Percentiles rank a stretch among this genome's conserved stretches.
These are phyloP conservation scores for Conticribra weissflogii DNA, from an alignment of 108 stramenopile species.

Conservation along the genomic window DNA sequence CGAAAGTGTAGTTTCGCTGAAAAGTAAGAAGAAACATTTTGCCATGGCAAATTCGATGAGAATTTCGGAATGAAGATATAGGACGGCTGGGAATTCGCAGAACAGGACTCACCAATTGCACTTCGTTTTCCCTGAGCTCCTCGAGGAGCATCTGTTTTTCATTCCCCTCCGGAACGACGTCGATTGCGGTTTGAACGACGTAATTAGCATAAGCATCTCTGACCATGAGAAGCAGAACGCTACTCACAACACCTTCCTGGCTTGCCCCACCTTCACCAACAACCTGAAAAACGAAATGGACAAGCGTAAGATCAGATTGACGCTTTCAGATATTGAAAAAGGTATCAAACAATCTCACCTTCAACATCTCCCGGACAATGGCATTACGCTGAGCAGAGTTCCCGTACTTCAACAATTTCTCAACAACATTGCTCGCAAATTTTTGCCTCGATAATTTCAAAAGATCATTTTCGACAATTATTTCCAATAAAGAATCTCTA, in stretches of 20 bases:
- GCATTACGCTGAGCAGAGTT: slow-evolving; percentile 76
- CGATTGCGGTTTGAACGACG: slow-evolving; percentile 88
- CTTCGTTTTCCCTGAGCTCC: slow-evolving; percentile 74
- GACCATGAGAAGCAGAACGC: slow-evolving; percentile 91
- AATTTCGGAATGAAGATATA: not conserved
- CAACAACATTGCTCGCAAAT: slow-evolving; percentile 97
- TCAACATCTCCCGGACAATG: slow-evolving; percentile 83
- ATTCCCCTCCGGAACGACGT: slow-evolving; percentile 78
- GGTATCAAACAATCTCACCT: slow-evolving; percentile 34
- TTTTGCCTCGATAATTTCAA: slow-evolving; percentile 94
- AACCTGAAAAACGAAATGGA: slow-evolving; percentile 47
- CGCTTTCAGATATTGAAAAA: too few relatives aligned
- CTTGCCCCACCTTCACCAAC: slow-evolving; percentile 49
- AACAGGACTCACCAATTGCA: slow-evolving; percentile 69
- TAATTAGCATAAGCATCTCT: slow-evolving; percentile 98
- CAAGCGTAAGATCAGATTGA: slow-evolving; percentile 7
- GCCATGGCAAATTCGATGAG: not conserved
- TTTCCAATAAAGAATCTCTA: slow-evolving; percentile 74
- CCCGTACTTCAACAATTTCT: slow-evolving; percentile 95
- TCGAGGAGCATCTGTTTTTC: slow-evolving; percentile 70
- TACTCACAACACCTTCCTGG: slow-evolving; percentile 55
- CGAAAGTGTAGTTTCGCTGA: slow-evolving; percentile 87
- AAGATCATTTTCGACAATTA: slow-evolving; percentile 81
- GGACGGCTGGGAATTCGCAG: not conserved
- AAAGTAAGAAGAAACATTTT: not conserved